Evolutionary conservation across 2,329 filamentous ascomycete species (phyloP).

Genomic region (Alternaria consortialis): DNA sequence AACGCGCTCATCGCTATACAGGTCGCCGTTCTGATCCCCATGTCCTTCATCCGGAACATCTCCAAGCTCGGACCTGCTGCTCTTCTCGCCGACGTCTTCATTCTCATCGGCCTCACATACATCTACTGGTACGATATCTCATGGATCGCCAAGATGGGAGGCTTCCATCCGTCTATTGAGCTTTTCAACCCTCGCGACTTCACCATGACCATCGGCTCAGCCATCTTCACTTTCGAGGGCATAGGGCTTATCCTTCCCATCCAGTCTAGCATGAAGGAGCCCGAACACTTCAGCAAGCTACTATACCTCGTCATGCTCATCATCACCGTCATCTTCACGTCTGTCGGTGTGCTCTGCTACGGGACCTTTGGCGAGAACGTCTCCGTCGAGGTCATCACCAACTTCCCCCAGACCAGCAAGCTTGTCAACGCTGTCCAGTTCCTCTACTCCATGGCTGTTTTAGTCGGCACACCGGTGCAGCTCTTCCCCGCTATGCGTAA

Average conservation of each 20-base stretch:
- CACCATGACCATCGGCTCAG: constrained; percentile 75
- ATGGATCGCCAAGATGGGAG: constrained; percentile 61
- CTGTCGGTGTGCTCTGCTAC: constrained; percentile 76
- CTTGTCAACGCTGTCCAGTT: constrained; percentile 81
- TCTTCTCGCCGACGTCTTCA: constrained; percentile 75
- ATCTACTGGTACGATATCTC: constrained; percentile 77
- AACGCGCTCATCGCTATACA: constrained; percentile 72
- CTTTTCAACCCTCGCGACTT: constrained; percentile 75
- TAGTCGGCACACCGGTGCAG: constrained; percentile 78
- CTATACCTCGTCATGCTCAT: constrained; percentile 75
- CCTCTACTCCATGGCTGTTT: constrained; percentile 75
- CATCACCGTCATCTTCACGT: constrained; percentile 77
- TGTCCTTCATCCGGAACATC: constrained; percentile 77
- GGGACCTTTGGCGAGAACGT: constrained; percentile 75
- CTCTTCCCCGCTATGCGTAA: constrained; percentile 78
- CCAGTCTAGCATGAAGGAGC: constrained; percentile 76
- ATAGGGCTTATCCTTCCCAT: constrained; percentile 81
- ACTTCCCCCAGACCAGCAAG: constrained; percentile 74
- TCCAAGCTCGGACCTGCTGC: constrained; percentile 75
- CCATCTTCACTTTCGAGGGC: constrained; percentile 82
- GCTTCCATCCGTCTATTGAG: constrained; percentile 68
- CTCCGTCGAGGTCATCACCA: constrained; percentile 78
- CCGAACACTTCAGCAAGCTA: constrained; percentile 71
- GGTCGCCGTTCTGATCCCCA: constrained; percentile 69
- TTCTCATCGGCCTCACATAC: constrained; percentile 73